Evolutionary conservation across 1,284 basidiomycete genomes (phyloP).

Genomic region (Pterulicium gracile): DNA sequence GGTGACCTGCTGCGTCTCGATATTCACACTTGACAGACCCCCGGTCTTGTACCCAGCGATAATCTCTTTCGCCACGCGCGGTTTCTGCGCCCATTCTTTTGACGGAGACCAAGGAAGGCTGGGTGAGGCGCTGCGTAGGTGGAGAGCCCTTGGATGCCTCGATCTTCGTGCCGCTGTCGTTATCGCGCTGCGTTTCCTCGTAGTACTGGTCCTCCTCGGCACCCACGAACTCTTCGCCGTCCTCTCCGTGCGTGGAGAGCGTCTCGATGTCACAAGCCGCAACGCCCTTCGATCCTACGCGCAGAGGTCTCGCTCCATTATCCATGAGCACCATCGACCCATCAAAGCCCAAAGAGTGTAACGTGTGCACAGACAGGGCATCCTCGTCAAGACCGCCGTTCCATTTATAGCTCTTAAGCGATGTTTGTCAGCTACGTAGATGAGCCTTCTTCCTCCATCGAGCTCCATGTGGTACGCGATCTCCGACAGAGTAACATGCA

Average conservation of each 20-base stretch:
- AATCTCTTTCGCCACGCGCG: not conserved
- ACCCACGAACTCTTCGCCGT: conserved; percentile 18
- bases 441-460: conserved; percentile 18
- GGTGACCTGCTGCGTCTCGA: not conserved
- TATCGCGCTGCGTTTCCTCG: conserved; percentile 18
- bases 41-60: not conserved
- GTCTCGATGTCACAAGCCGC: conserved; percentile 23
- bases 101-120: not conserved
- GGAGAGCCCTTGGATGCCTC: conserved; percentile 21
- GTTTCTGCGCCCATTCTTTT: not conserved
- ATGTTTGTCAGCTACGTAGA: conserved; percentile 18
- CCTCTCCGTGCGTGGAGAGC: conserved; percentile 20
- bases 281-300: conserved; percentile 20
- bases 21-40: not conserved
- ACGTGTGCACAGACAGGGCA: conserved; percentile 5
- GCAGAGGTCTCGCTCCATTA: conserved; percentile 16
- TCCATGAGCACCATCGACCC: conserved; percentile 20
- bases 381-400: too few species aligned
- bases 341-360: conserved; percentile 12
- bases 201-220: conserved; percentile 10
- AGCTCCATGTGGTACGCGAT: conserved; percentile 11
- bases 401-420: conserved; percentile 22
- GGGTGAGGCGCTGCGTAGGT: not conserved
- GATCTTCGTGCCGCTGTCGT: conserved; percentile 16
- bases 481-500: conserved; percentile 12